Evolutionary conservation across 1,284 basidiomycete genomes (phyloP).

Genomic region (Rhodotorula sp.): DNA sequence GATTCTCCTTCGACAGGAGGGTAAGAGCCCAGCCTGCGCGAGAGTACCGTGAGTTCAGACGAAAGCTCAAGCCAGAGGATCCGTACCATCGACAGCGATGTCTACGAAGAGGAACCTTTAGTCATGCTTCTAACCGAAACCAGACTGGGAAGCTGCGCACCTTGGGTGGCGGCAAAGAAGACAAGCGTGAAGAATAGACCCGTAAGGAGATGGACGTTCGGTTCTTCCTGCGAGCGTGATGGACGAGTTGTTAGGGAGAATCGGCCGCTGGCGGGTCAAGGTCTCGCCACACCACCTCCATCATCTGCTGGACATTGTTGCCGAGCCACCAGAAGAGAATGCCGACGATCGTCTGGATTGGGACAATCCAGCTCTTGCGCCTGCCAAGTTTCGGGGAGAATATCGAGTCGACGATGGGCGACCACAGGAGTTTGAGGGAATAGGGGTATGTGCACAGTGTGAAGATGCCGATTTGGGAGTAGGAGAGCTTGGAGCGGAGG

Average conservation of each 20-base stretch:
- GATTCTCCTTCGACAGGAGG: conserved; percentile 87
- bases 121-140: neutral
- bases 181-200: conserved; percentile 85
- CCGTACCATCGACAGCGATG: conserved; percentile 88
- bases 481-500: conserved; percentile 88
- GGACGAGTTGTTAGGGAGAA: no score
- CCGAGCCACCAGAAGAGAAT: conserved; percentile 85
- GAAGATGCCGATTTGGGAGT: conserved; percentile 94
- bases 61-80: neutral
- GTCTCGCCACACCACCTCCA: conserved; percentile 68
- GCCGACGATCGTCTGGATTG: conserved; percentile 90
- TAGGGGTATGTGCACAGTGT: conserved; percentile 94
- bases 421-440: conserved; percentile 96
- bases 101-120: conserved; percentile 56
- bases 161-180: conserved; percentile 95
- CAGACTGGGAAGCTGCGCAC: conserved; percentile 51
- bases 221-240: conserved; percentile 60
- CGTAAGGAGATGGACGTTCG: conserved; percentile 79
- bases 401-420: conserved; percentile 91
- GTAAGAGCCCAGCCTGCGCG: conserved; percentile 88
- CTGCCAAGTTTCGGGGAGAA: conserved; percentile 80
- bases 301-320: conserved; percentile 69
- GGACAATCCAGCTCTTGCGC: conserved; percentile 97
- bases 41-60: neutral
- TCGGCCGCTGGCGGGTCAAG: neutral